phyloP scores from a whole-genome alignment of 2,329 filamentous ascomycete species.

The Chalara sp. region DNA sequence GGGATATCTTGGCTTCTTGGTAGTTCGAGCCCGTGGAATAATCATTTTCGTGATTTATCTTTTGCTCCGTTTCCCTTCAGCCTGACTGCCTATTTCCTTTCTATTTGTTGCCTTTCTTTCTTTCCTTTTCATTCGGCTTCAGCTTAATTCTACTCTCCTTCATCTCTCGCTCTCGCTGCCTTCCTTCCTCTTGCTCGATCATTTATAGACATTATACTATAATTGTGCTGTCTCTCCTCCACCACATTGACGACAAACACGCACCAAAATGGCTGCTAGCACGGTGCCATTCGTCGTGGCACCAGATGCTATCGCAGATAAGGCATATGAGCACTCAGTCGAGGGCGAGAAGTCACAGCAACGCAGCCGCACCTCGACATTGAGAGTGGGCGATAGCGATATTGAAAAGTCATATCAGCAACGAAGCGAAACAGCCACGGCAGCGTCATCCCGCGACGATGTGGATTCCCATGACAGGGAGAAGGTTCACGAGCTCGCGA shows the following conservation, averaged over 20 bases:
- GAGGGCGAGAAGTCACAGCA: no score
- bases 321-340: not conserved
- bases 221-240: no score
- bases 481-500: conserved; percentile 17
- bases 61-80: no score
- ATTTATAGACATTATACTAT: no score
- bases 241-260: no score
- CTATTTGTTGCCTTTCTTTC: not conserved
- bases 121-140: not conserved
- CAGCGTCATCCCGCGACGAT: not conserved
- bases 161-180: not conserved
- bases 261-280: no score
- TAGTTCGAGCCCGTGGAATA: no score
- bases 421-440: conserved; percentile 1
- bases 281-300: no score
- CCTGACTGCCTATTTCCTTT: not conserved
- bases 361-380: not conserved
- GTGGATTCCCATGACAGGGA: conserved; percentile 13
- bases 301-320: not conserved
- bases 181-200: not conserved
- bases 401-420: conserved; percentile 4
- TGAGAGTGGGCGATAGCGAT: not conserved
- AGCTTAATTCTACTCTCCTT: not conserved
- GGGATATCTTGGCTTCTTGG: no score
- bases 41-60: no score